Evolutionary conservation across 805 yeast genomes (phyloP).

Genomic region (Teunomyces tritomae): DNA sequence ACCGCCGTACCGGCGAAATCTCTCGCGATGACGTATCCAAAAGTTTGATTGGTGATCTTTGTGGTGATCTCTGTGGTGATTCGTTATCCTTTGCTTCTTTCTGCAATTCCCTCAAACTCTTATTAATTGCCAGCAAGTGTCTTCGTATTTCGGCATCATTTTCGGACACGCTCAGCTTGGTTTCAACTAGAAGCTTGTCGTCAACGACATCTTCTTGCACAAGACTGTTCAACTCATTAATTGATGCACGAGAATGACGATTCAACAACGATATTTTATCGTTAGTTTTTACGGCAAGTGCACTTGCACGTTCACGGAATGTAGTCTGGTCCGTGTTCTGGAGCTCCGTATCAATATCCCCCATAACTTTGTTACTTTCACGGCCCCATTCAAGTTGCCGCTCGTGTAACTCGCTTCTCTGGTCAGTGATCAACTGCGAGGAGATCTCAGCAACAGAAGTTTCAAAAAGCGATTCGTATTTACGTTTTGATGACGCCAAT

Average conservation of each 20-base stretch:
- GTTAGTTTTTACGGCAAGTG: slow-evolving; percentile 1
- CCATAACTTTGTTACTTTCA: slow-evolving; percentile 1
- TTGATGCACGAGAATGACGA: not conserved
- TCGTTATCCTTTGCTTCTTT: not conserved
- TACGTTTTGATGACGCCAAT: slow-evolving; percentile 1
- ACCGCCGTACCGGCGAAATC: slow-evolving; percentile 7
- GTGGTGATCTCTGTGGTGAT: not conserved
- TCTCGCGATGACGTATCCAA: not conserved
- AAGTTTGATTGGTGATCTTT: slow-evolving; percentile 1
- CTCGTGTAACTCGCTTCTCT: slow-evolving; percentile 1
- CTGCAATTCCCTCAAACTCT: slow-evolving; percentile 7
- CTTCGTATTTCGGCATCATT: slow-evolving; percentile 7
- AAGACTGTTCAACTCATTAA: not conserved
- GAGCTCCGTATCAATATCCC: not conserved
- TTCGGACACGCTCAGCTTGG: not conserved
- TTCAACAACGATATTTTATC: slow-evolving; percentile 6
- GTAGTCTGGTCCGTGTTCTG: not conserved
- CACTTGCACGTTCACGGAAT: not conserved
- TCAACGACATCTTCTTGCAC: not conserved
- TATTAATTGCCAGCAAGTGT: not conserved
- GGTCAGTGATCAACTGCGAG: not conserved
- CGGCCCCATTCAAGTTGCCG: not conserved
- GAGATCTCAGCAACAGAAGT: slow-evolving; percentile 1
- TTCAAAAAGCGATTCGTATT: slow-evolving; percentile 3
- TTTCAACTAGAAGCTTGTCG: slow-evolving; percentile 1